A percentile compares a stretch with the other conserved stretches of the same genome.
phyloP scores from a whole-genome alignment of 163 green algal genomes.

The Chlamydomonas reinhardtii region DNA sequence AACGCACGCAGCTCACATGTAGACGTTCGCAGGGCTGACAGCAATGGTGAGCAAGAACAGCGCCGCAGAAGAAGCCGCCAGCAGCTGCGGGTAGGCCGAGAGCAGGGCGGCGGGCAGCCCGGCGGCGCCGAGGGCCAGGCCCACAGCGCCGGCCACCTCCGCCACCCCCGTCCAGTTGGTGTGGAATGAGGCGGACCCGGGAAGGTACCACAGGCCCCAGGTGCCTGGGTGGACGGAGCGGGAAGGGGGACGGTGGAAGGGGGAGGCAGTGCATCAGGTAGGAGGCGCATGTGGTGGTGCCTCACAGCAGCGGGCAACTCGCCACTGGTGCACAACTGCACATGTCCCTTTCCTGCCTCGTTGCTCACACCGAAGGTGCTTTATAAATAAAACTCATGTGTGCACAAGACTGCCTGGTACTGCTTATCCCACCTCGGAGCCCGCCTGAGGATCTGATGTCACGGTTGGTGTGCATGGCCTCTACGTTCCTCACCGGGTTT shows the following conservation, averaged over 20 bases:
- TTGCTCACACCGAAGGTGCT: too few relatives aligned
- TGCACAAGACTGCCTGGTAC: too few relatives aligned
- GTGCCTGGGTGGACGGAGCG: neutral
- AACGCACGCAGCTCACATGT: too few relatives aligned
- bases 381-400: too few relatives aligned
- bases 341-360: too few relatives aligned
- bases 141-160: slow-evolving; percentile 41
- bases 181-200: slow-evolving; percentile 42
- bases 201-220: slow-evolving; percentile 49
- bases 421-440: too few relatives aligned
- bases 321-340: too few relatives aligned
- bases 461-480: too few relatives aligned
- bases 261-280: too few relatives aligned
- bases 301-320: too few relatives aligned
- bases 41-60: neutral
- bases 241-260: neutral
- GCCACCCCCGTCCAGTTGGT: slow-evolving; percentile 53
- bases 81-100: neutral
- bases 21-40: neutral
- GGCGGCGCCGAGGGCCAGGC: neutral
- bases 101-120: neutral
- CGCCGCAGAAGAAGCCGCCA: neutral
- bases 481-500: neutral
- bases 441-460: too few relatives aligned
- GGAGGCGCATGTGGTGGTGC: too few relatives aligned